Evolutionary conservation across 1,139 yeast species (phyloP), one percentile per base, ranked within the genome.

Genomic region (Martiniozyma asiatica): DNA sequence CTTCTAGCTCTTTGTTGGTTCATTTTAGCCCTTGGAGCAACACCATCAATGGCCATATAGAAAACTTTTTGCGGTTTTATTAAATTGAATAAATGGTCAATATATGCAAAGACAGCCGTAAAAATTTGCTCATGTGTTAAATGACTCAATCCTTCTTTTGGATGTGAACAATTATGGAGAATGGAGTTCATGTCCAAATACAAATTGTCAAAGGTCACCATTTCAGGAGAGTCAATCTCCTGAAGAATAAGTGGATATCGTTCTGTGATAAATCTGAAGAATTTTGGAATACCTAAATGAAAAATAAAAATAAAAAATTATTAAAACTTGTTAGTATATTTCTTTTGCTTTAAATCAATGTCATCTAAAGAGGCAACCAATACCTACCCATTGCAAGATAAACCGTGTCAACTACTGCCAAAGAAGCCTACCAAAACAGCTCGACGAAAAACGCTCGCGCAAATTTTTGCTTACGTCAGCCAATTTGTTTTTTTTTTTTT

Each of bases 11-110:
- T 74, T 56, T 92, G 99, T 56, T 92, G 99, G 53, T 92, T 92
- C 97, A 92, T 92, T 53, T 92, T 92, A 17, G 99, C 99, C 49
- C 99, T 68, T 30, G 99, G 99, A 0, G 98, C 98, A 30, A 92
- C 99, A 43, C 99, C 99, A 59, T 92, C 99, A 39, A 92, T 85
- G 5, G 99, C 98, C 94, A 92, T 87, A 55, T 80, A 87, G 45
- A 92, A 82, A 20, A 81, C 72, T 51, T 84, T 70, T 45, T 80
- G 67, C 6, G 99, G 99, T 49, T 75, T 74, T 43, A 89, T 85
- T 22, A 84, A 73, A 39, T 76, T 77, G 48, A 92, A 89, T 39
- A 92, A 62, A 56, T 89, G 97, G 52, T 92, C 98, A 40, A 89
- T 87, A 49, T 92, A 92, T 30, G 81, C 79, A 61, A 87, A 89